Conservation (phyloP, 177 flowering plant genomes). For the Tripterygium wilfordii region DNA sequence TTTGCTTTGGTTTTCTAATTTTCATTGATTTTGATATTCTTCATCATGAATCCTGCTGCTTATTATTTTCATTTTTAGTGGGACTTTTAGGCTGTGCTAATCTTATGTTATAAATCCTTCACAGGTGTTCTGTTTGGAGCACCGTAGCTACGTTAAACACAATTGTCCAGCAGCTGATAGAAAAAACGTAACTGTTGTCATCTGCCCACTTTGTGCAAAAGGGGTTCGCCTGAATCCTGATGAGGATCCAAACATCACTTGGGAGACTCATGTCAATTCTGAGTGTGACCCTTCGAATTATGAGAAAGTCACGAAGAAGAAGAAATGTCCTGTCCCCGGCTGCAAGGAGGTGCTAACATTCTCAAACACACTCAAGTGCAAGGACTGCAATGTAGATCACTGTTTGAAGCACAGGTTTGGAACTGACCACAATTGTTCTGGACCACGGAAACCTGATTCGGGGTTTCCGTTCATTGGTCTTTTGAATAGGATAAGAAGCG, state of each 20-base stretch:
- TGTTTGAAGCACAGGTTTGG: conserved; percentile 96
- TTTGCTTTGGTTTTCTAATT: no score
- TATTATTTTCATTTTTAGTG: no score
- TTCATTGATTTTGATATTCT: no score
- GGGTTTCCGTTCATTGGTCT: conserved; percentile 46
- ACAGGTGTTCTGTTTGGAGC: conserved; percentile 89
- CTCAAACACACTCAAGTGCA: conserved; percentile 85
- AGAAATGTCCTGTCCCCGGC: conserved; percentile 77
- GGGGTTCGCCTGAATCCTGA: conserved; percentile 79
- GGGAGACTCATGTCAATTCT: conserved; percentile 87
- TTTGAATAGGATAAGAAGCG: conserved; percentile 44
- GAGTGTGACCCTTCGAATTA: conserved; percentile 97
- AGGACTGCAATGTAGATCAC: conserved; percentile 76
- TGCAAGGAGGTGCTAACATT: conserved; percentile 84
- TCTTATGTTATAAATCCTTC: not conserved
- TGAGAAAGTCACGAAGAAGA: conserved; percentile 74
- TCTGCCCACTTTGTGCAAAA: conserved; percentile 98
- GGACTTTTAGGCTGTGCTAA: no score
- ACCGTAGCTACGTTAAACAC: conserved; percentile 73
- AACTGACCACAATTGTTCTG: conserved; percentile 85
- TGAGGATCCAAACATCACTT: conserved; percentile 88
- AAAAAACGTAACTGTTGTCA: conserved; percentile 78
- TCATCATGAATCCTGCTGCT: no score
- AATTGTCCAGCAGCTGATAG: conserved; percentile 66
- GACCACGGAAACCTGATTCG: conserved; percentile 64